Conservation (phyloP, 2,329 filamentous ascomycete species). For the Penicillium corylophilum region DNA sequence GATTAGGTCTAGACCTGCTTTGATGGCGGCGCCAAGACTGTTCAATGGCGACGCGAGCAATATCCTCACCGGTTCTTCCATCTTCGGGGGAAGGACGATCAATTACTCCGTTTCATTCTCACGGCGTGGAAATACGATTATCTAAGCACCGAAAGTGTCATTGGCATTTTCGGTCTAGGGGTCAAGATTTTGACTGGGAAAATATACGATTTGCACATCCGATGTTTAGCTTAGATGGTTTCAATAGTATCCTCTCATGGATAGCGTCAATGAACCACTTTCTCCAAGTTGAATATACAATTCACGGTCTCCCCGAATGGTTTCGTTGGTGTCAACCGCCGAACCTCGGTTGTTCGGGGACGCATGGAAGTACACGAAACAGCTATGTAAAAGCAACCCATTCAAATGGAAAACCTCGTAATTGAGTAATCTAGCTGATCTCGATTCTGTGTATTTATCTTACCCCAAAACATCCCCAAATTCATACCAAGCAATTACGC, state of each 20-base stretch:
- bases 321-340: slow-evolving; percentile 8
- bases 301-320: not conserved
- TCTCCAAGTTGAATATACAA: slow-evolving; percentile 5
- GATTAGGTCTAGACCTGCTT: too few species aligned
- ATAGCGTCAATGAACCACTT: not conserved
- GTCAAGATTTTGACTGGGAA: too few species aligned
- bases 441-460: not conserved
- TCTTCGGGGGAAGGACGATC: too few species aligned
- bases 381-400: not conserved
- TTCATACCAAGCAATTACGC: not conserved
- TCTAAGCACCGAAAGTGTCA: too few species aligned
- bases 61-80: too few species aligned
- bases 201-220: not conserved
- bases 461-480: not conserved
- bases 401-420: not conserved
- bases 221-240: not conserved
- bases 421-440: not conserved
- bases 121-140: too few species aligned
- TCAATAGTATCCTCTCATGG: not conserved
- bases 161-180: too few species aligned
- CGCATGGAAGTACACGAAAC: not conserved
- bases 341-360: slow-evolving; percentile 10
- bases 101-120: too few species aligned
- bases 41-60: too few species aligned
- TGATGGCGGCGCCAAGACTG: too few species aligned